A percentile compares a stretch with the other conserved stretches of the same genome.
phyloP scores from a whole-genome alignment of 2,329 filamentous ascomycete species.

The Trichoderma koningiopsis region DNA sequence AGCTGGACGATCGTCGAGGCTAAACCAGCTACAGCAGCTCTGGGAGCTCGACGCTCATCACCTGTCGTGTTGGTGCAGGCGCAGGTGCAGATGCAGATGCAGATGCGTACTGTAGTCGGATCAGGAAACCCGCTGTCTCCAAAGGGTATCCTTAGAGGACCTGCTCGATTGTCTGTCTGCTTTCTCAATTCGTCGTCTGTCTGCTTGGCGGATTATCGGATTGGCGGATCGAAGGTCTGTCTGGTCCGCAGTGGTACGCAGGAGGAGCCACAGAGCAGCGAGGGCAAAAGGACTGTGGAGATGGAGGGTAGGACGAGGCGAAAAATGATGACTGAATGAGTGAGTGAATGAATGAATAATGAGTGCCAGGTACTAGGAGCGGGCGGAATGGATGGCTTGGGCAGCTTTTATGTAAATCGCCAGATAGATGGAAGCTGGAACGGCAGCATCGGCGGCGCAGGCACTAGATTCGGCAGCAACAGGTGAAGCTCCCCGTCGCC shows the following conservation, averaged over 20 bases:
- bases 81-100: too few relatives aligned
- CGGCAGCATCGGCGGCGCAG: constrained; percentile 1
- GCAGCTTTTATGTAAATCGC: constrained; percentile 14
- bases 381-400: constrained; percentile 5
- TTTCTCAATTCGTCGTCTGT: background rate
- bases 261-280: background rate
- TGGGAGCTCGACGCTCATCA: constrained; percentile 1
- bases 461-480: background rate
- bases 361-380: background rate
- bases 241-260: background rate
- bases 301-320: background rate
- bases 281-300: background rate
- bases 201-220: background rate
- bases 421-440: constrained; percentile 8
- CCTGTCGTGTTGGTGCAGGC: background rate
- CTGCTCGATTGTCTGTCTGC: background rate
- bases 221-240: background rate
- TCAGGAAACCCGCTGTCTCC: background rate
- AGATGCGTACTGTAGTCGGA: background rate
- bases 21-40: constrained; percentile 15
- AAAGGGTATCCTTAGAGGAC: background rate
- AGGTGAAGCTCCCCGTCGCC: background rate
- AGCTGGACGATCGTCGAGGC: constrained; percentile 10
- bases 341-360: background rate
- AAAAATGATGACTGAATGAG: constrained; percentile 1